Evolutionary conservation across 1,284 basidiomycete species (phyloP).

Genomic region (Puccinia novopanici): DNA sequence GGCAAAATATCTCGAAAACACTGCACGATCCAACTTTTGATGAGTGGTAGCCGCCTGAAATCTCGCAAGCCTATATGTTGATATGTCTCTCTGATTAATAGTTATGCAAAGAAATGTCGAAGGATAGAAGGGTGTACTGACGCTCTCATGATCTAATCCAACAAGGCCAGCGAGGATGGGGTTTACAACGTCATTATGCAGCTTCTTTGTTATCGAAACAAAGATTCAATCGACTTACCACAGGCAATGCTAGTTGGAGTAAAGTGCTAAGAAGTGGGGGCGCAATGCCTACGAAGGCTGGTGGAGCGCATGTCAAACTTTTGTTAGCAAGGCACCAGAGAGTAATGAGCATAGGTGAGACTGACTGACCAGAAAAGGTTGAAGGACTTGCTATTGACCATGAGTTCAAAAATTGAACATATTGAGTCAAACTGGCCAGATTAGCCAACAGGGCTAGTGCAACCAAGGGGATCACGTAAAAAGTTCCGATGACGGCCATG

Average conservation of each 20-base stretch:
- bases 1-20: constrained; percentile 83
- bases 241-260: constrained; percentile 42
- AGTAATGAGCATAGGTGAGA: neutral
- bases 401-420: constrained; percentile 57
- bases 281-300: constrained; percentile 39
- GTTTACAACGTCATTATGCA: constrained; percentile 65
- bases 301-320: neutral
- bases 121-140: constrained; percentile 59
- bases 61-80: constrained; percentile 9
- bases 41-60: constrained; percentile 63
- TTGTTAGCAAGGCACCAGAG: neutral
- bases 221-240: constrained; percentile 10
- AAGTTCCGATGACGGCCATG: constrained; percentile 71
- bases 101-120: neutral
- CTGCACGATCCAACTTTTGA: constrained; percentile 79
- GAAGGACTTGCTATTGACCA: constrained; percentile 44
- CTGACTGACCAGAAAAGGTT: constrained; percentile 47
- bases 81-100: neutral
- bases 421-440: constrained; percentile 66
- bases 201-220: constrained; percentile 53
- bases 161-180: neutral
- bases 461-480: constrained; percentile 86
- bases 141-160: constrained; percentile 44
- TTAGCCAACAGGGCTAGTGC: constrained; percentile 79
- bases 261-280: constrained; percentile 46